A percentile compares a stretch with the other conserved stretches of the same genome.
These are phyloP conservation scores for Pichia manshurica DNA, from an alignment of 805 yeast species.

Conservation along the genomic window DNA sequence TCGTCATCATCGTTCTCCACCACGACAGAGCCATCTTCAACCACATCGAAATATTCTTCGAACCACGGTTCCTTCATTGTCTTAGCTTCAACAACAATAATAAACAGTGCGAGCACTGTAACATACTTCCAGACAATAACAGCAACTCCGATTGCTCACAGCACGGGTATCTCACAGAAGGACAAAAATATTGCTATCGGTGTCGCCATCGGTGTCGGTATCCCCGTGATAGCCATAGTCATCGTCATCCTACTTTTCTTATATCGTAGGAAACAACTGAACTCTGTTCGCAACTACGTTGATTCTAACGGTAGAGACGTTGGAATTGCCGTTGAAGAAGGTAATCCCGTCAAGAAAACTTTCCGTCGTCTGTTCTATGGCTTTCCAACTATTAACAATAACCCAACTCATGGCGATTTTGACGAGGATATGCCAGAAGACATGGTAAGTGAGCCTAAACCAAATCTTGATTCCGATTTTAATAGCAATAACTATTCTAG, in stretches of 20 bases:
- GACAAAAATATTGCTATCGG: slow-evolving; percentile 53
- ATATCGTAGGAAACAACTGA: slow-evolving; percentile 18
- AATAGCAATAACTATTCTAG: slow-evolving; percentile 3
- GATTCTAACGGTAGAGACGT: slow-evolving; percentile 32
- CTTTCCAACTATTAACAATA: slow-evolving; percentile 24
- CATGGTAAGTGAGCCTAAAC: slow-evolving; percentile 13
- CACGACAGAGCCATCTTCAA: slow-evolving; percentile 10
- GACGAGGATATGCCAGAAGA: slow-evolving; percentile 19
- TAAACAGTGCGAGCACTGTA: slow-evolving; percentile 18
- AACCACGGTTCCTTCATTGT: slow-evolving; percentile 16
- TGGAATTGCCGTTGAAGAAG: slow-evolving; percentile 26
- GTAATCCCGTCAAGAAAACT: slow-evolving; percentile 18
- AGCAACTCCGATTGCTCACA: slow-evolving; percentile 22
- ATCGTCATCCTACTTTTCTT: slow-evolving; percentile 14
- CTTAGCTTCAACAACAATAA: slow-evolving; percentile 20
- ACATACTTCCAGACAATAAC: slow-evolving; percentile 16
- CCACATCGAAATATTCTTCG: slow-evolving; percentile 14
- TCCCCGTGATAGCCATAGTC: slow-evolving; percentile 44
- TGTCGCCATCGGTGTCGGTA: slow-evolving; percentile 66
- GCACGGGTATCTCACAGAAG: slow-evolving; percentile 42
- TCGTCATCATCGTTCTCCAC: slow-evolving; percentile 10
- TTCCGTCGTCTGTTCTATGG: slow-evolving; percentile 12
- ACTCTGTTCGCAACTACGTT: slow-evolving; percentile 25
- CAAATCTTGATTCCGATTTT: slow-evolving; percentile 13
- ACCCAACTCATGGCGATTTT: slow-evolving; percentile 21